Evolutionary conservation across 1,284 basidiomycete species (phyloP).

Genomic region (Fomitopsis pinicola): DNA sequence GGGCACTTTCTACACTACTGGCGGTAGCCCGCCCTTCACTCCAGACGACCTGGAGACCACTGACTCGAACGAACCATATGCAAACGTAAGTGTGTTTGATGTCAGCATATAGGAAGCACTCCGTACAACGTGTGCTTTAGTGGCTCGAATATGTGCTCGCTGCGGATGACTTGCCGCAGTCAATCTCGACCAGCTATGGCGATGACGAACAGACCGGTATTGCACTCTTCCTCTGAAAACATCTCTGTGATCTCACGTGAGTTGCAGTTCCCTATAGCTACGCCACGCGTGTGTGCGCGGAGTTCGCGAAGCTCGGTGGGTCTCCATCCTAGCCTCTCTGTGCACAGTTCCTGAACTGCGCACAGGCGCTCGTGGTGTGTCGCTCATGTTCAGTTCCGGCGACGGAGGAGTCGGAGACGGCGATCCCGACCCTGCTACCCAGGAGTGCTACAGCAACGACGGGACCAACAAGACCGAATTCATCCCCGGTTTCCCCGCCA

Average conservation of each 20-base stretch:
- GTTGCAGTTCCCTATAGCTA: constrained; percentile 53
- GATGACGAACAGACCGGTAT: constrained; percentile 66
- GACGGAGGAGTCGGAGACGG: constrained; percentile 70
- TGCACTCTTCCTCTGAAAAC: neutral
- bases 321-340: neutral
- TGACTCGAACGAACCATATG: constrained; percentile 65
- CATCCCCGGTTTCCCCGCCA: constrained; percentile 57
- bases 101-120: neutral
- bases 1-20: constrained; percentile 57
- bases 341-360: neutral
- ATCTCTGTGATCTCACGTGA: neutral
- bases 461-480: constrained; percentile 51
- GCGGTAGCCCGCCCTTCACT: constrained; percentile 52
- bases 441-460: constrained; percentile 57
- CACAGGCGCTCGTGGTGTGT: constrained; percentile 56
- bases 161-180: constrained; percentile 39
- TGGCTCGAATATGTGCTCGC: constrained; percentile 52
- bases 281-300: constrained; percentile 56
- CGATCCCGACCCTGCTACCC: constrained; percentile 40
- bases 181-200: constrained; percentile 63
- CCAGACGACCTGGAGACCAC: constrained; percentile 36
- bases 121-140: constrained; percentile 22
- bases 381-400: constrained; percentile 60
- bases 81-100: constrained; percentile 30
- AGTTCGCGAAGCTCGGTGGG: constrained; percentile 59